Conservation (phyloP, 2,329 filamentous ascomycete species). For the Aspergillus quadrilineatus region DNA sequence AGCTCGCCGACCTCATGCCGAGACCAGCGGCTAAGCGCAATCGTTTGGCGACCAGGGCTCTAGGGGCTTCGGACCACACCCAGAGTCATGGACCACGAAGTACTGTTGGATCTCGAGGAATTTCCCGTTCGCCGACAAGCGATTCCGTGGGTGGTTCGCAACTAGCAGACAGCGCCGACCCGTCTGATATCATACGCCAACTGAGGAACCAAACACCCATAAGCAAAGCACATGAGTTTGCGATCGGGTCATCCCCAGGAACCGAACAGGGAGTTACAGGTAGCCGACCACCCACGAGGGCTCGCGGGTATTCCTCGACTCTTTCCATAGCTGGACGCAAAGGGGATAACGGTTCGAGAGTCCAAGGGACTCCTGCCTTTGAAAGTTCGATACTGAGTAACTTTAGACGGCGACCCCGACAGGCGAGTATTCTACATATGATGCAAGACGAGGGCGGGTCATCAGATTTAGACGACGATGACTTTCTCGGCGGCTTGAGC, state of each 20-base stretch:
- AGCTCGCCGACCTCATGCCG: slow-evolving; percentile 23
- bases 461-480: slow-evolving; percentile 38
- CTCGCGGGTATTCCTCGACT: slow-evolving; percentile 42
- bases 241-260: slow-evolving; percentile 37
- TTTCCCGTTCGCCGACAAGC: slow-evolving; percentile 2
- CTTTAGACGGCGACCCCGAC: slow-evolving; percentile 45
- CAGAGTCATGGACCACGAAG: slow-evolving; percentile 1
- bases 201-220: slow-evolving; percentile 34
- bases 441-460: slow-evolving; percentile 44
- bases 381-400: slow-evolving; percentile 46
- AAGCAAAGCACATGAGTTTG: slow-evolving; percentile 31
- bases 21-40: slow-evolving; percentile 30
- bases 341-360: slow-evolving; percentile 35
- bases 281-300: slow-evolving; percentile 37
- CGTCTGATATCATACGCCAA: slow-evolving; percentile 21
- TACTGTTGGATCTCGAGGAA: slow-evolving; percentile 1
- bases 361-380: slow-evolving; percentile 43
- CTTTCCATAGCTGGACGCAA: slow-evolving; percentile 39
- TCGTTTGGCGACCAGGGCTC: slow-evolving; percentile 19
- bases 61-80: slow-evolving; percentile 3
- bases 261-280: slow-evolving; percentile 33
- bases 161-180: slow-evolving; percentile 13
- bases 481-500: slow-evolving; percentile 44
- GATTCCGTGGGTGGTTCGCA: slow-evolving; percentile 9
- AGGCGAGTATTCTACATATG: slow-evolving; percentile 47